Conservation (phyloP, 139 green algal genomes). For the Auxenochlorella protothecoides region DNA sequence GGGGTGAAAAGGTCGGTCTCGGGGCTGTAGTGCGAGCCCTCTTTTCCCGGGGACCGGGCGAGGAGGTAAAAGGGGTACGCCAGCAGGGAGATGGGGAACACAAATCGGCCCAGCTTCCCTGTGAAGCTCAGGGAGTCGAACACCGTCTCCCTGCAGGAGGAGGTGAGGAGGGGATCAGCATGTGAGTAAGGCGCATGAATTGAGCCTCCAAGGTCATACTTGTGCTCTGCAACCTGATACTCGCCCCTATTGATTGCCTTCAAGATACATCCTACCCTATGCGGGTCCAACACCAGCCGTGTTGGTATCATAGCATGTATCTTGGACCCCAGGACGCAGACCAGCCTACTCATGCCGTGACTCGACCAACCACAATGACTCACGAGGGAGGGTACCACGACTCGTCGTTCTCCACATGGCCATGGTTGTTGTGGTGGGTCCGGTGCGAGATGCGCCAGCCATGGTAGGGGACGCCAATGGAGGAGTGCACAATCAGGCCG, state of each 20-base stretch:
- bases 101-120: constrained; percentile 58
- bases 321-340: too few species aligned
- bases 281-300: too few species aligned
- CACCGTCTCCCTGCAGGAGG: constrained; percentile 40
- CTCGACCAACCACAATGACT: too few species aligned
- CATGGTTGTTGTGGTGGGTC: constrained; percentile 88
- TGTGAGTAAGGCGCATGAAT: too few species aligned
- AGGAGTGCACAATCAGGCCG: constrained; percentile 79
- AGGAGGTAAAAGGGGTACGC: constrained; percentile 89
- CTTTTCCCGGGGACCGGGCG: constrained; percentile 75
- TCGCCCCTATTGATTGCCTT: too few species aligned
- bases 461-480: constrained; percentile 93
- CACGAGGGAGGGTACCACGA: constrained; percentile 69
- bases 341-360: too few species aligned
- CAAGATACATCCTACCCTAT: too few species aligned
- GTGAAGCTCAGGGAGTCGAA: constrained; percentile 23
- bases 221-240: too few species aligned
- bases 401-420: constrained; percentile 95
- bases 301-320: too few species aligned
- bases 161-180: too few species aligned
- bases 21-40: constrained; percentile 87
- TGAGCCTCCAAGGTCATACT: too few species aligned
- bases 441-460: constrained; percentile 89
- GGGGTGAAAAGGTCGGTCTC: constrained; percentile 68
- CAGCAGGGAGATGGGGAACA: constrained; percentile 67